Evolutionary conservation across 2,329 filamentous ascomycete genomes (phyloP), one percentile per base, ranked within the genome.

Genomic region (Ploettnerulaceae sp.): DNA sequence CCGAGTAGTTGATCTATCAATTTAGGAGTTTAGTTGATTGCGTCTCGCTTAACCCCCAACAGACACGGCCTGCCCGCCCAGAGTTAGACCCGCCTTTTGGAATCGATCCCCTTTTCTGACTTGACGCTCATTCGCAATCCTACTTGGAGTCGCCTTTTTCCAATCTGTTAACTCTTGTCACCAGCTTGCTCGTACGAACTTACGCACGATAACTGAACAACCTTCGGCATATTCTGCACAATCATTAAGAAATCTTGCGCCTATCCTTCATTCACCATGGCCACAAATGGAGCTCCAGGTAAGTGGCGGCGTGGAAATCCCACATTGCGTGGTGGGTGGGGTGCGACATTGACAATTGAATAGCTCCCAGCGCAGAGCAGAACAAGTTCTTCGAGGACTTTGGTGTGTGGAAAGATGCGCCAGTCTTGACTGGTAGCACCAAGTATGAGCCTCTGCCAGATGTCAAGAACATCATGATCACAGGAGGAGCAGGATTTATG

Each of bases 401-500:
- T 53, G 80, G 81, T 28, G 66, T 86, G 50, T 89, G 84, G 83
- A 81, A 80, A 59, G 74, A 82, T 38, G 84, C 86, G 2, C 85
- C 86, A 14, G 64, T 88, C 21, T 71, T 89, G 45, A 81, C 65
- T 8, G 86, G 86, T 26, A 81, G 74, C 55, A 87, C 84, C 50
- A 80, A 77, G 54, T 90, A 85, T 57, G 77, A 82, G 60, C 80
- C 84, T 33, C 70, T 82, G 4, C 70, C 74, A 18, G 80, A 84
- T 65, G 80, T 86, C 45, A 84, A 79, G 66, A 90, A 89, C 61
- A 89, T 91, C 58, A 82, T 91, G 75, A 77, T 93, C 53, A 91
- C 87, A 15, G 87, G 87, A 39, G 87, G 86, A 44, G 86, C 86
- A 52, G 87, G 87, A 57, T 93, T 93, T 72, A 90, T 91, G 85